Evolutionary conservation across 192 early-diverging fungal genomes (phyloP), one percentile per base, ranked within the genome.

Genomic region (Coemansia nantahalensis): DNA sequence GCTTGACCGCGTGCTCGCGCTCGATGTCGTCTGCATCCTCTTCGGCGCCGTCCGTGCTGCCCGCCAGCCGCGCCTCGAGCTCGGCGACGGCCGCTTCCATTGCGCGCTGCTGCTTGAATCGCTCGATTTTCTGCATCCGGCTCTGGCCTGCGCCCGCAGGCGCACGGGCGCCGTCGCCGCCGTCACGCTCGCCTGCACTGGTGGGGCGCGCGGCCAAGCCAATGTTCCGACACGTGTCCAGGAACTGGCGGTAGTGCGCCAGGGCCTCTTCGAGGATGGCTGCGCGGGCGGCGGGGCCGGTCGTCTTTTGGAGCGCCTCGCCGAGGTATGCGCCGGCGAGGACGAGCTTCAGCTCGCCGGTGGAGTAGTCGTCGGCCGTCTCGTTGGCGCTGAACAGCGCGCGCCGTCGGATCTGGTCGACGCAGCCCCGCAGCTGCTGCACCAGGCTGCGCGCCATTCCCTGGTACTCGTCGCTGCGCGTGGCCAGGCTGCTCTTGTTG

Each of bases 331-430:
- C 66, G 23, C 45, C 30, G 35, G 59, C 40, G 13, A 65, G 52
- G 5, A 68, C 47, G 8, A 68, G 80, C 80, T 80, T 73, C 18
- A 97, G 77, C 63, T 94, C 90, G 17, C 76, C 70, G 8, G 91
- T 88, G 35, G 83, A 85, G 26, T 95, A 84, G 65, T 97, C 95
- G 7, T 97, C 91, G 39, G 90, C 50, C 15, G 82, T 81, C 56
- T 97, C 95, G 67, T 97, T 95, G 17, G 63, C 75, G 59, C 89
- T 92, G 58, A 97, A 95, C 28, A 95, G 56, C 22, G 75, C 78
- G 7, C 93, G 80, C 16, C 79, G 60, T 17, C 56, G 51, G 13
- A 60, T 44, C 21, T 76, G 72, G 14, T 34, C 37, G 13, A 48
- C 18, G 33, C 72, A 76, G 12, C 23, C 28, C 17, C 43, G 43